phyloP scores from a whole-genome alignment of 371 early-diverging fungal genomes.

The Paraphysoderma sedebokerense region DNA sequence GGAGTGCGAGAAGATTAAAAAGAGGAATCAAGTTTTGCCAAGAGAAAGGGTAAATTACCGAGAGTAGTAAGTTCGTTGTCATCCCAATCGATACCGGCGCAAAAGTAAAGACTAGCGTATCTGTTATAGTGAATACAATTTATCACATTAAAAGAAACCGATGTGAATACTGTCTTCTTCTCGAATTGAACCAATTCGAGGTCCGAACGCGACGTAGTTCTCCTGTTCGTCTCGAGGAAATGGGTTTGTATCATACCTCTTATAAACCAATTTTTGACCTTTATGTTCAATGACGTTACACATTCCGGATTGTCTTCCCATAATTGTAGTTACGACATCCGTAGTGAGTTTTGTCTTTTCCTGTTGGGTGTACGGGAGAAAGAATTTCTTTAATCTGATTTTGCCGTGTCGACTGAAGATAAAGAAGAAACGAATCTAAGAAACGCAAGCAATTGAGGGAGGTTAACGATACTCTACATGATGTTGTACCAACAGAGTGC shows the following conservation, averaged over 20 bases:
- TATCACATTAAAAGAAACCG: background rate
- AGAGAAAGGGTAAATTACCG: background rate
- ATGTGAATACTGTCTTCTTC: background rate
- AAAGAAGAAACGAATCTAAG: constrained; percentile 21
- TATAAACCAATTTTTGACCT: constrained; percentile 20
- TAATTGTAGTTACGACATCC: constrained; percentile 17
- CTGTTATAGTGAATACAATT: constrained; percentile 1
- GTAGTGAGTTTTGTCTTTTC: constrained; percentile 19
- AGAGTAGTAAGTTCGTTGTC: constrained; percentile 21
- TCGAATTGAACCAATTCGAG: background rate
- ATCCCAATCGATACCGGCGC: constrained; percentile 18
- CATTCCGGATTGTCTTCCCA: constrained; percentile 20
- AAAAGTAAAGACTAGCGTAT: constrained; percentile 22
- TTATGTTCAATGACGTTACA: constrained; percentile 21
- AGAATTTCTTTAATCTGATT: constrained; percentile 22
- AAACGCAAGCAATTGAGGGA: too few species aligned
- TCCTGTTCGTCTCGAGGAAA: too few species aligned
- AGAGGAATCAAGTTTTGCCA: background rate
- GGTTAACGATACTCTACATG: too few species aligned
- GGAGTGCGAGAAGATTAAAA: background rate
- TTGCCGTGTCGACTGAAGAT: constrained; percentile 27
- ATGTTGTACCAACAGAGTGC: too few species aligned
- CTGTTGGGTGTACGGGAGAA: constrained; percentile 11
- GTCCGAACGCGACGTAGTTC: too few species aligned
- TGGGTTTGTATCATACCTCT: too few species aligned